Conservation (phyloP, 1,139 yeast species). For the Pneumocystis murina region DNA sequence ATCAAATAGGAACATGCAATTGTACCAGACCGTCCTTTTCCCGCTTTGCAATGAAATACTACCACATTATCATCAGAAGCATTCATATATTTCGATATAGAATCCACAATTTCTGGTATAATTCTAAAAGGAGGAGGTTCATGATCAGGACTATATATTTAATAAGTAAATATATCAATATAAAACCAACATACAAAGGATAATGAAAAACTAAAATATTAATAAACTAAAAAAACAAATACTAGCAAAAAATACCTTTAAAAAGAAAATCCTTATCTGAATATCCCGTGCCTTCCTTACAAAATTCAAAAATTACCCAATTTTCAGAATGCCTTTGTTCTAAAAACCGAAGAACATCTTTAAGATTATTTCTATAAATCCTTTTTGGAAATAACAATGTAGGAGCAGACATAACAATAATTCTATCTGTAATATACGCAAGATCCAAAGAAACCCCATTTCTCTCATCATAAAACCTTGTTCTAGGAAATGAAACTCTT, state of each 20-base stretch:
- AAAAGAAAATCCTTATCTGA: conserved; percentile 27
- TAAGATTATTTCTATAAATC: conserved; percentile 41
- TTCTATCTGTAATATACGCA: conserved; percentile 43
- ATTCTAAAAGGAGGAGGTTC: conserved; percentile 51
- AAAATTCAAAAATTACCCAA: conserved; percentile 66
- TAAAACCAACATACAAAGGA: conserved; percentile 29
- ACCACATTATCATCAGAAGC: conserved; percentile 35
- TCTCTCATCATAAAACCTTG: conserved; percentile 4
- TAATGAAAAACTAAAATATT: conserved; percentile 26
- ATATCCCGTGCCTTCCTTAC: conserved; percentile 45
- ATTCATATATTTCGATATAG: conserved; percentile 33
- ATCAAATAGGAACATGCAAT: conserved; percentile 58
- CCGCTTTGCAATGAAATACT: conserved; percentile 76
- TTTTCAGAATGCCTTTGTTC: conserved; percentile 34
- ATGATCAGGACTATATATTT: conserved; percentile 41
- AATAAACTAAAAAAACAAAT: conserved; percentile 12
- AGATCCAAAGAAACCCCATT: conserved; percentile 33
- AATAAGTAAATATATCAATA: not conserved
- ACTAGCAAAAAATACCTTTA: conserved; percentile 13
- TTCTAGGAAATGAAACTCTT: not conserved
- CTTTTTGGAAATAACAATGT: conserved; percentile 32
- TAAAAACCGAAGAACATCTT: conserved; percentile 38
- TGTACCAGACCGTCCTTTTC: conserved; percentile 83
- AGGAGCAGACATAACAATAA: conserved; percentile 67
- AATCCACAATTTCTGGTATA: conserved; percentile 32